Conservation (phyloP, 2,329 filamentous ascomycete genomes). For the Pseudophaeomoniella oleicola region DNA sequence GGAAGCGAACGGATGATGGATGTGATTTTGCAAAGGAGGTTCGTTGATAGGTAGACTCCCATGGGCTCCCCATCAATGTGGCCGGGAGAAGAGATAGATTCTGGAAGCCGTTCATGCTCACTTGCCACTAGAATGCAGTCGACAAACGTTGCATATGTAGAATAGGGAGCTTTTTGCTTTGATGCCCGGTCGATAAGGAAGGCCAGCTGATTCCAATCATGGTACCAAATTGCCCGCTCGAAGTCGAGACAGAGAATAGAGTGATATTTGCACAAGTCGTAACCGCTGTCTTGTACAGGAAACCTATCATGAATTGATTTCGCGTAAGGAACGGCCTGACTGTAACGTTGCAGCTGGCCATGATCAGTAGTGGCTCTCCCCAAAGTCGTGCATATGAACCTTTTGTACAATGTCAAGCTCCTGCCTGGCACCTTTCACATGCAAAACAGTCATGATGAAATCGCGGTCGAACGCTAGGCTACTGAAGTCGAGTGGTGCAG, state of each 20-base stretch:
- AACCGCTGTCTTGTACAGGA: not conserved
- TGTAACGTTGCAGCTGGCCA: not conserved
- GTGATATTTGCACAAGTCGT: conserved; percentile 43
- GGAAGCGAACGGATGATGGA: conserved; percentile 50
- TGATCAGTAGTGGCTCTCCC: too few species aligned
- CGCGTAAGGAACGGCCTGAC: not conserved
- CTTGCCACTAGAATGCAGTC: conserved; percentile 46
- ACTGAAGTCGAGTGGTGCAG: too few species aligned
- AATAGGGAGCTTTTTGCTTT: conserved; percentile 15
- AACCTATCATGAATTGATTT: not conserved
- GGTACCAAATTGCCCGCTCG: conserved; percentile 49
- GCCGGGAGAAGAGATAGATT: not conserved
- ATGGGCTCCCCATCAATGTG: not conserved
- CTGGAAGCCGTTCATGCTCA: conserved; percentile 19
- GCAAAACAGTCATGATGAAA: not conserved
- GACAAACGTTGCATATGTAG: conserved; percentile 48
- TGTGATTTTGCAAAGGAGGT: conserved; percentile 43
- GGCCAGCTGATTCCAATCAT: conserved; percentile 37
- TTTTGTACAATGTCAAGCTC: not conserved
- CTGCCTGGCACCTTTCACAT: not conserved
- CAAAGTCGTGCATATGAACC: too few species aligned
- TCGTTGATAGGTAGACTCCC: not conserved
- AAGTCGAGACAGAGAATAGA: conserved; percentile 64
- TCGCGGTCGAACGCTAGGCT: not conserved
- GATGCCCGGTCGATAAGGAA: conserved; percentile 38